These are phyloP conservation scores for Candida nitratophila DNA, from an alignment of 805 yeast genomes.

Conservation along the genomic window DNA sequence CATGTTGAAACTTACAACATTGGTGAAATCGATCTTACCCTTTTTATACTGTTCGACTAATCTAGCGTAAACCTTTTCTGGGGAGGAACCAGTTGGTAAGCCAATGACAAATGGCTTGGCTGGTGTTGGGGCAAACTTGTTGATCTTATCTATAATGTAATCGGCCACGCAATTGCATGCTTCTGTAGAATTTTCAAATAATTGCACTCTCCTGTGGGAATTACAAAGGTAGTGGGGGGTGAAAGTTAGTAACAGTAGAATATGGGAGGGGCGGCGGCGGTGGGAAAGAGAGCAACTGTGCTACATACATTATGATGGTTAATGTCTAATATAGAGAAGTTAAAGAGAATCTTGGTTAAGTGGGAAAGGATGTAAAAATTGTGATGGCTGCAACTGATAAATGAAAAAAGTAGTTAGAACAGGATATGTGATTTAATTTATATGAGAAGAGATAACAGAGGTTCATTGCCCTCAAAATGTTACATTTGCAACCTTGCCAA, in stretches of 20 bases:
- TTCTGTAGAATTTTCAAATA: slow-evolving; percentile 29
- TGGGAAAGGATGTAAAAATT: too few relatives aligned
- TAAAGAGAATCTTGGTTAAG: too few relatives aligned
- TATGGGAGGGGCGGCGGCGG: too few relatives aligned
- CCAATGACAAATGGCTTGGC: slow-evolving; percentile 46
- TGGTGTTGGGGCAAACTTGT: slow-evolving; percentile 36
- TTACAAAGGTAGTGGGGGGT: not conserved
- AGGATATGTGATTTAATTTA: too few relatives aligned
- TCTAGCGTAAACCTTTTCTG: slow-evolving; percentile 44
- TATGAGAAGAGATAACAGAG: not conserved
- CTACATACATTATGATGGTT: too few relatives aligned
- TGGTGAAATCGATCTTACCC: slow-evolving; percentile 36
- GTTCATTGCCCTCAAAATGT: too few relatives aligned
- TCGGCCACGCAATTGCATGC: slow-evolving; percentile 40
- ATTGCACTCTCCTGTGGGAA: slow-evolving; percentile 11
- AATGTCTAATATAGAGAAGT: too few relatives aligned
- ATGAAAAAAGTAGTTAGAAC: too few relatives aligned
- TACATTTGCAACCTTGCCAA: not conserved
- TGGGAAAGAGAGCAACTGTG: too few relatives aligned
- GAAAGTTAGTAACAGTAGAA: not conserved
- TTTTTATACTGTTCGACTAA: slow-evolving; percentile 36
- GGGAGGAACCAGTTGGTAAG: slow-evolving; percentile 57
- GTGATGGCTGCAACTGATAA: too few relatives aligned
- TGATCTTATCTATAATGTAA: slow-evolving; percentile 37
- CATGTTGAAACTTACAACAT: slow-evolving; percentile 57